Base-by-base conservation (phyloP, 208 protist genomes). In the Borovskyia barvae region DNA sequence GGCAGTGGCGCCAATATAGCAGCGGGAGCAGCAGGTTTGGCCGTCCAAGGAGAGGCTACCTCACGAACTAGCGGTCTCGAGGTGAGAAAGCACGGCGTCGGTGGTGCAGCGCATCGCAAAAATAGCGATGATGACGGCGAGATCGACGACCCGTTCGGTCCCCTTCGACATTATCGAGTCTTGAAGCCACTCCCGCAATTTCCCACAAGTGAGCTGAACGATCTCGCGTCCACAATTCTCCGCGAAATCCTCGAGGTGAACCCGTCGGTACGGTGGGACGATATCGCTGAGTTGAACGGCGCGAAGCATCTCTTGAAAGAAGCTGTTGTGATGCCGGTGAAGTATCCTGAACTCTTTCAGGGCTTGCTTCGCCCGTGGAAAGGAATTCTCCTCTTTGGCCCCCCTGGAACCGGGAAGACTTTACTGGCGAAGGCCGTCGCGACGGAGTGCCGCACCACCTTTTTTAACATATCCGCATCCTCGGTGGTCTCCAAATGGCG, bases 401-500 rank as follows among this genome's bases (percentile, higher is more conserved):
- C 97, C 2, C 98, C 97, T 2, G 98, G 98, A 11, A 99, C 97
- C 1, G 98, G 97, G 29, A 99, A 99, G 76, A 99, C 98, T 20
- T 84, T 99, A 64, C 82, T 99, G 22, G 97, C 97, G 20, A 98
- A 98, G 66, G 97, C 95, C 7, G 93, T 98, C 20, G 97, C 97
- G 3, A 97, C 92, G 22, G 91, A 99, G 91, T 98, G 94, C 72
- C 67, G 85, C 17, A 99, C 98, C 1, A 99, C 97, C 29, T 99
- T 99, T 76, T 99, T 99, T 80, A 99, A 98, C 79, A 97, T 99
- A 11, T 94, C 95, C 15, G 87, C 97, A 5, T 93, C 94, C 5
- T 95, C 97, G 20, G 87, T 99, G 12, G 87, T 98, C 6, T 96
- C 82, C 46, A 99, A 99, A 78, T 99, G 95, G 90, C 87, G 95